These are phyloP conservation scores for Epichloe sylvatica DNA, from an alignment of 2,329 filamentous ascomycete genomes.

Conservation along the genomic window DNA sequence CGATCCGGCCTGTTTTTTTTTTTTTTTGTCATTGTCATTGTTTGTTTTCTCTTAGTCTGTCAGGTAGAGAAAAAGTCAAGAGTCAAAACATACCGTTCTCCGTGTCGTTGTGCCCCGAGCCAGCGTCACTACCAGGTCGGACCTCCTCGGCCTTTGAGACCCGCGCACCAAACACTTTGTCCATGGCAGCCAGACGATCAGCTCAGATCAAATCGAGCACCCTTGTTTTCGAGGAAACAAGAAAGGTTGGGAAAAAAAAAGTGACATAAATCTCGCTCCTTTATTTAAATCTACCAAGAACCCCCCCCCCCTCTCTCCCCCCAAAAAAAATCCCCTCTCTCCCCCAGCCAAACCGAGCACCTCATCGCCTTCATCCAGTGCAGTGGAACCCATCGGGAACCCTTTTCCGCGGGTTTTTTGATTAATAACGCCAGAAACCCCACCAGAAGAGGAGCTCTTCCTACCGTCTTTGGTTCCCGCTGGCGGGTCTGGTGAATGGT, in stretches of 20 bases:
- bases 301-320: too few species aligned
- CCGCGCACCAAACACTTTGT: background rate
- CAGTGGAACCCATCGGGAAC: background rate
- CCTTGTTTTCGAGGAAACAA: background rate
- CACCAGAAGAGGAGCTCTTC: conserved; percentile 1
- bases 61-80: background rate
- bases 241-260: background rate
- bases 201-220: background rate
- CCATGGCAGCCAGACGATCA: background rate
- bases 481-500: conserved; percentile 9
- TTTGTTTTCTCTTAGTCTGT: background rate
- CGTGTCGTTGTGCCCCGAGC: conserved; percentile 2
- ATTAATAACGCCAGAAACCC: too few species aligned
- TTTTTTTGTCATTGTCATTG: background rate
- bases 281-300: too few species aligned
- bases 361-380: background rate
- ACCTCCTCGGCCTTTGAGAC: conserved; percentile 4
- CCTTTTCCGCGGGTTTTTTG: background rate
- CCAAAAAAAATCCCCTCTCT: background rate
- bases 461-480: background rate
- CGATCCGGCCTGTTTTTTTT: background rate
- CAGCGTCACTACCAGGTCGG: conserved; percentile 2
- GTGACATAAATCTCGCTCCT: too few species aligned
- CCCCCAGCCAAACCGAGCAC: background rate
- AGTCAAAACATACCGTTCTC: background rate